Evolutionary conservation across 306 rosid genomes (phyloP).

Genomic region (Myrica gale): DNA sequence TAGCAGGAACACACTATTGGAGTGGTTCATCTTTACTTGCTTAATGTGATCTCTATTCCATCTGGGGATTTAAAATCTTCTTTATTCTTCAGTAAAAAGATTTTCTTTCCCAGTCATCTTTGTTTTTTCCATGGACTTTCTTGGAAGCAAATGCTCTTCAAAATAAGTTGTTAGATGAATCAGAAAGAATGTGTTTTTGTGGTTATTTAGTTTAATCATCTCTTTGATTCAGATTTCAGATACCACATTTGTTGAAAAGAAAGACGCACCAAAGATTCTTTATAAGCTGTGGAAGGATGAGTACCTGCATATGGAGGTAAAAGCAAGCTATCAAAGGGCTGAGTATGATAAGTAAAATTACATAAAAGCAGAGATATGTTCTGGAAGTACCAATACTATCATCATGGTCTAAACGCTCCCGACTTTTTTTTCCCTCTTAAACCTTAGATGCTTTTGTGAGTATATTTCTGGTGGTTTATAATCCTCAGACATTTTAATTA

Average conservation of each 20-base stretch:
- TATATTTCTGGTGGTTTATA: background rate
- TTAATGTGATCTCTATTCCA: background rate
- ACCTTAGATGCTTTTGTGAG: background rate
- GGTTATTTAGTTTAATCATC: background rate
- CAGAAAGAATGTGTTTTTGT: background rate
- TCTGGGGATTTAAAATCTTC: background rate
- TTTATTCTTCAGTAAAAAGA: background rate
- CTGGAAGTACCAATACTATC: background rate
- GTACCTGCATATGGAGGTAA: conserved; percentile 86
- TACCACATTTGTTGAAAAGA: conserved; percentile 70
- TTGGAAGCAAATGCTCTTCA: background rate
- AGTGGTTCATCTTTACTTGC: background rate
- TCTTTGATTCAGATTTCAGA: conserved; percentile 58
- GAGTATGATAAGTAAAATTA: background rate
- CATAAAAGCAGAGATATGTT: conserved; percentile 7
- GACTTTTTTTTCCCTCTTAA: background rate
- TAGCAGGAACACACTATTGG: background rate
- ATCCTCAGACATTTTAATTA: background rate
- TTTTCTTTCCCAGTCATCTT: background rate
- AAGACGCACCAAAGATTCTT: conserved; percentile 68
- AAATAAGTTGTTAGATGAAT: background rate
- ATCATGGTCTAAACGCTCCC: background rate
- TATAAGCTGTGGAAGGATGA: conserved; percentile 74
- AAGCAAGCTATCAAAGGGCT: conserved; percentile 16
- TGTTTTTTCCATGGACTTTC: background rate